Conservation (phyloP, 2,329 filamentous ascomycete genomes). For the Pseudogymnoascus destructans region DNA sequence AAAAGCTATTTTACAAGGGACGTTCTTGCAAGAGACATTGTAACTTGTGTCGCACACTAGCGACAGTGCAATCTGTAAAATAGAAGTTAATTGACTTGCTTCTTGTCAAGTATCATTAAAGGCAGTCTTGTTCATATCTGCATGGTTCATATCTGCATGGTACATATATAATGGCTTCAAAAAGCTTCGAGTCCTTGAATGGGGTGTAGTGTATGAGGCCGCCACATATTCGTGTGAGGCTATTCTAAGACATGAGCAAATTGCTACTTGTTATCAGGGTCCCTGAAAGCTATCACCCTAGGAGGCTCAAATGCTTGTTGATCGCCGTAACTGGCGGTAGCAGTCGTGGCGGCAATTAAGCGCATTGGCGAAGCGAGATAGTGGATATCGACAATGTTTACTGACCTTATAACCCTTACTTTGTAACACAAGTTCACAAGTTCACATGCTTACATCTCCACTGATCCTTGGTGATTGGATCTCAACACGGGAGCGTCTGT, state of each 20-base stretch:
- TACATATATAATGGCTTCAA: not conserved
- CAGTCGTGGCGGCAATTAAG: not conserved
- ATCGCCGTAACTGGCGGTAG: not conserved
- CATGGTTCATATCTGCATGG: not conserved
- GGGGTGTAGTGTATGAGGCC: not conserved
- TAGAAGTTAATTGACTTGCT: constrained; percentile 5
- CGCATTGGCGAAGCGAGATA: constrained; percentile 1
- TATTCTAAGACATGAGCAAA: not conserved
- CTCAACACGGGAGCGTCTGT: not conserved
- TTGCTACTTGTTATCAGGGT: not conserved
- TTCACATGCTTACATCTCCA: constrained; percentile 4
- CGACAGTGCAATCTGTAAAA: constrained; percentile 4
- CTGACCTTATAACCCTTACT: not conserved
- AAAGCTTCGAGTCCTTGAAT: not conserved
- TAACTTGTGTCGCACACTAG: not conserved
- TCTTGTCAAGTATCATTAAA: not conserved
- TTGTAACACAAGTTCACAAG: not conserved
- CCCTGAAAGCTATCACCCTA: not conserved
- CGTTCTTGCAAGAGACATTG: not conserved
- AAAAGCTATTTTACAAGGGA: not conserved
- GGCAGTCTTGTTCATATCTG: not conserved
- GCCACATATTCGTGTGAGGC: not conserved
- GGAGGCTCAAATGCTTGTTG: not conserved
- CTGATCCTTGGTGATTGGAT: not conserved
- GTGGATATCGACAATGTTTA: constrained; percentile 5